phyloP scores from a whole-genome alignment of 2,329 filamentous ascomycete species.

The Stagonosporopsis cucurbitacearum region DNA sequence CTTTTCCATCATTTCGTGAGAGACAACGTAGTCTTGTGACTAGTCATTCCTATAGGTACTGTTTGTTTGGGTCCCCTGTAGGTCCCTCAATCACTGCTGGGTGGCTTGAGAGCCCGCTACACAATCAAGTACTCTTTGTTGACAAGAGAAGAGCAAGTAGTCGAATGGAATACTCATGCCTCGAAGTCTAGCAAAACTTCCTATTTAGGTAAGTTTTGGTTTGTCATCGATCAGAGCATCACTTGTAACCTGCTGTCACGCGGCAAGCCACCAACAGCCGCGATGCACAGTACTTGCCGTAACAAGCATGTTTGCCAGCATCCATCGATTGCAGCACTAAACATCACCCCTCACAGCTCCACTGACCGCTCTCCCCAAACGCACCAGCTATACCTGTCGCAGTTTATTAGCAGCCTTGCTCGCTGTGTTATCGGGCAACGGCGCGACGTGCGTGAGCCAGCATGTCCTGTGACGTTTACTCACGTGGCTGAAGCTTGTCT shows the following conservation, averaged over 20 bases:
- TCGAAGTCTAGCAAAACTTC: not conserved
- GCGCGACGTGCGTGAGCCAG: constrained; percentile 9
- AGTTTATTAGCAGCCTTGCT: not conserved
- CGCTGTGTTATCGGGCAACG: constrained; percentile 4
- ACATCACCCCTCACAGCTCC: constrained; percentile 20
- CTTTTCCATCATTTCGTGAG: too few relatives aligned
- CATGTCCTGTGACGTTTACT: constrained; percentile 19
- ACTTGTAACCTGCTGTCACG: not conserved
- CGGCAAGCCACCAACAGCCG: constrained; percentile 15
- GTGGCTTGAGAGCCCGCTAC: too few relatives aligned
- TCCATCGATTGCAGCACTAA: constrained; percentile 22
- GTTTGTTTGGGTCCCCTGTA: too few relatives aligned
- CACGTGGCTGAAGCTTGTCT: constrained; percentile 20
- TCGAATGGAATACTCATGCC: not conserved
- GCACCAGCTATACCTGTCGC: constrained; percentile 11
- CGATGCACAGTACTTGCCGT: constrained; percentile 10
- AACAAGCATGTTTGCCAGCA: constrained; percentile 13
- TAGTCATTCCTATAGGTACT: too few relatives aligned
- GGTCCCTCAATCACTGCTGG: too few relatives aligned
- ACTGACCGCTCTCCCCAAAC: constrained; percentile 7
- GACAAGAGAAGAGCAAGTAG: not conserved
- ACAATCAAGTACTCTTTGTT: not conserved
- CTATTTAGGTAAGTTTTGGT: not conserved
- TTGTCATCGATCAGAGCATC: constrained; percentile 1
- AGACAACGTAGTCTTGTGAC: too few relatives aligned